Evolutionary conservation across 352 stramenopile genomes (phyloP), one percentile per base, ranked within the genome.

Genomic region (Aphanomyces cochlioides): DNA sequence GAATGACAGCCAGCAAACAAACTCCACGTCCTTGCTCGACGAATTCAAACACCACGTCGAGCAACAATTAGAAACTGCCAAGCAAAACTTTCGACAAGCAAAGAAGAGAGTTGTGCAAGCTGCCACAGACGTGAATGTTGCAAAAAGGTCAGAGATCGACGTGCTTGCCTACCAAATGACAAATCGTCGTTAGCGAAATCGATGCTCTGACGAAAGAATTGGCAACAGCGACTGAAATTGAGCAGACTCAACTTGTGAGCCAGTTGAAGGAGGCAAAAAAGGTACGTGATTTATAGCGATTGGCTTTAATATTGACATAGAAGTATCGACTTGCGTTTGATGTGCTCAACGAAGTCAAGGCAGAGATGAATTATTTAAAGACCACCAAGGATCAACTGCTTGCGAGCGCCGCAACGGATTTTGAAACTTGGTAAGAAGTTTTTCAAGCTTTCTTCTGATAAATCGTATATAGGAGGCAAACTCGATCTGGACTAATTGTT

Each of bases 311-410:
- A 56, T 12, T 7, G 36, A n/a, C 15, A 7, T 70, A 70, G 64
- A 86, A 87, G 47, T 93, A 96, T 64, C 78, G 82, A 4, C 83
- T 78, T n/a, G 76, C 90, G 37, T 93, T 92, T 63, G 86, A 93
- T 65, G 82, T 85, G 38, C 79, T 93, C 40, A 92, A 90, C 60
- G 82, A 92, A 15, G 85, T 79, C 10, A 88, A 85, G 45, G 71
- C 76, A 1, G 85, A 92, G 72, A 78, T 91, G 43, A 82, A 83
- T 56, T 88, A 89, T 59, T 81, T 79, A 2, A 75, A 79, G 5
- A 79, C 82, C 6, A 89, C 79, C 54, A 80, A 90, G 34, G 88
- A 96, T 67, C 74, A 89, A 38, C 72, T 90, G 37, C 83, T 87
- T 47, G 84, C 88, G 74, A 77, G 82, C 4, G 75, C 96, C 53